phyloP scores from a whole-genome alignment of 2,329 filamentous ascomycete species.

The Scedosporium boydii region DNA sequence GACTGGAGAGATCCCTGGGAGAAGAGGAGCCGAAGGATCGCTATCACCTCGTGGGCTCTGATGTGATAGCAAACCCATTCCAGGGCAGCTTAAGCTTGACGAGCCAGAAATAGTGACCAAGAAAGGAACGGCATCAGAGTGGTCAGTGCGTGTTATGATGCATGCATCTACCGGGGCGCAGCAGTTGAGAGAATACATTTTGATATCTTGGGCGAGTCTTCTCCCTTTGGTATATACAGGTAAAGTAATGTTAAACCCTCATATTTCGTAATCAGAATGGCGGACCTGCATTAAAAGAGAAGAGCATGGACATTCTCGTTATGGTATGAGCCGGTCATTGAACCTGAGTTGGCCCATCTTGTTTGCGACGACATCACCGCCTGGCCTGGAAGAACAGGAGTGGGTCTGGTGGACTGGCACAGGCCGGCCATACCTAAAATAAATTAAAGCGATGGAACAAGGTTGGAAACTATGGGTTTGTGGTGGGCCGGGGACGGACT shows the following conservation, averaged over 20 bases:
- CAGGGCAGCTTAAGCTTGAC: not conserved
- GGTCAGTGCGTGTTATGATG: not conserved
- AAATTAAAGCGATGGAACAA: not conserved
- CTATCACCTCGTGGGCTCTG: not conserved
- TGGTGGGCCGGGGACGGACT: not conserved
- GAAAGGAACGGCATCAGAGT: not conserved
- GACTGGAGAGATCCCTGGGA: not conserved
- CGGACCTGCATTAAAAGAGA: too few species aligned
- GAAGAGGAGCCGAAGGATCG: not conserved
- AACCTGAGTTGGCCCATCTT: too few species aligned
- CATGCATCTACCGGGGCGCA: not conserved
- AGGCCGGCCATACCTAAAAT: not conserved
- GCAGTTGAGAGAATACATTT: not conserved
- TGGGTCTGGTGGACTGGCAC: not conserved
- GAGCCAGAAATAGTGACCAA: too few species aligned
- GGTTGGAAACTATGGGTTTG: not conserved
- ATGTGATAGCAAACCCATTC: not conserved
- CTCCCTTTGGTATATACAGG: too few species aligned
- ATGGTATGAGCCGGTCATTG: too few species aligned
- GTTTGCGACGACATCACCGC: too few species aligned
- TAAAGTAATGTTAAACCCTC: too few species aligned
- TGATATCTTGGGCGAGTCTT: not conserved
- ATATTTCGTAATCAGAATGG: too few species aligned
- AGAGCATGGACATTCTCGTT: too few species aligned
- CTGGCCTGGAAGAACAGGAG: not conserved